A percentile compares a stretch with the other conserved stretches of the same genome.
Conservation (phyloP, 805 yeast genomes). For the Wickerhamiella azyma region DNA sequence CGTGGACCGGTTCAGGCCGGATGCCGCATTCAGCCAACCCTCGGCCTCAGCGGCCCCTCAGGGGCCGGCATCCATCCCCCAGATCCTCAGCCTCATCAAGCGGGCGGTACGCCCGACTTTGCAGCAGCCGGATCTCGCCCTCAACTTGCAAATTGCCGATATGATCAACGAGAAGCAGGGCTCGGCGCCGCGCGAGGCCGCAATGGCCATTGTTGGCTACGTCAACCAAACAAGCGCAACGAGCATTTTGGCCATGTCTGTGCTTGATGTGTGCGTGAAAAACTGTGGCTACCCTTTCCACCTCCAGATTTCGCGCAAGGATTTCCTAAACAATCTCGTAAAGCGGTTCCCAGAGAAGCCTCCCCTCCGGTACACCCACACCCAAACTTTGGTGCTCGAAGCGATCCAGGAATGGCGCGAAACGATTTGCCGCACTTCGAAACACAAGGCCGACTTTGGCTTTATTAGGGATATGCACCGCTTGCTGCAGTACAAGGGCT, state of each 20-base stretch:
- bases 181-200: constrained; percentile 81
- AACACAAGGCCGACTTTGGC: constrained; percentile 83
- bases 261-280: constrained; percentile 81
- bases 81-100: constrained; percentile 27
- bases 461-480: constrained; percentile 94
- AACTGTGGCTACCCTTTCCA: constrained; percentile 98
- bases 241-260: constrained; percentile 60
- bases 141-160: constrained; percentile 88
- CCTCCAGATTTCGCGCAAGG: constrained; percentile 85
- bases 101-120: constrained; percentile 80
- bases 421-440: constrained; percentile 78
- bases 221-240: constrained; percentile 77
- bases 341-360: constrained; percentile 91
- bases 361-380: constrained; percentile 66
- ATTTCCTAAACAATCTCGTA: constrained; percentile 84
- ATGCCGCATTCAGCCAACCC: constrained; percentile 10
- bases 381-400: constrained; percentile 73
- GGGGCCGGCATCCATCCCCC: constrained; percentile 10
- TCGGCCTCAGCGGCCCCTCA: constrained; percentile 6
- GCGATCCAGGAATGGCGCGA: constrained; percentile 96
- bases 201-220: constrained; percentile 66
- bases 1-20: constrained; percentile 20
- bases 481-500: constrained; percentile 76
- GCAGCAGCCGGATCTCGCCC: constrained; percentile 72
- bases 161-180: constrained; percentile 88